Evolutionary conservation across 139 green algal species (phyloP).

Genomic region (Chlorella sp.): DNA sequence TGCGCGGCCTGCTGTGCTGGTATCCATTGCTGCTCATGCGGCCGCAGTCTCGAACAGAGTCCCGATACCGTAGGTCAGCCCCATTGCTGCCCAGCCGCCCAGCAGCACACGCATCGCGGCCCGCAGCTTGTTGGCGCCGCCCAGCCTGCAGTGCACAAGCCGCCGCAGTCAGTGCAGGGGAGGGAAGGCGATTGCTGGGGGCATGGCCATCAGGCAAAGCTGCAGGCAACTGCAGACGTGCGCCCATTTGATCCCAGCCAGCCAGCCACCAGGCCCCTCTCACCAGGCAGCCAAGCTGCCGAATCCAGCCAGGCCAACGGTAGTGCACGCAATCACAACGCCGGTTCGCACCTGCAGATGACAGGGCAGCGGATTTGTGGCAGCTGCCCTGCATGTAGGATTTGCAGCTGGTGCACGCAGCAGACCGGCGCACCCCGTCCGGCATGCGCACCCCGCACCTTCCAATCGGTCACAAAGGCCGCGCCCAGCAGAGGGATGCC

Average conservation of each 20-base stretch:
- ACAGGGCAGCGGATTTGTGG: too few relatives aligned
- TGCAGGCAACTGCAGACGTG: neutral
- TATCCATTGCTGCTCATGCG: too few relatives aligned
- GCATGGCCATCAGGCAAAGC: too few relatives aligned
- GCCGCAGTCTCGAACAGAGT: neutral
- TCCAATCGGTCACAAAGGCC: constrained; percentile 67
- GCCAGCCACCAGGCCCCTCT: neutral
- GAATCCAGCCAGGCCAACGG: constrained; percentile 54
- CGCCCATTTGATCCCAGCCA: neutral
- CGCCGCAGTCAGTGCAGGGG: too few relatives aligned
- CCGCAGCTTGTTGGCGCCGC: constrained; percentile 60
- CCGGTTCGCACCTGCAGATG: constrained; percentile 20
- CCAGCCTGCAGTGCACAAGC: constrained; percentile 58
- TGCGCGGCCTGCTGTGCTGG: too few relatives aligned
- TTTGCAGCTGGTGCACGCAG: too few relatives aligned
- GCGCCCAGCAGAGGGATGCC: constrained; percentile 70
- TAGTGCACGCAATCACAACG: constrained; percentile 46
- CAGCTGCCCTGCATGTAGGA: too few relatives aligned
- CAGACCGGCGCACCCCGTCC: too few relatives aligned
- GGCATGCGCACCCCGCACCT: too few relatives aligned
- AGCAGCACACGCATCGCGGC: constrained; percentile 73
- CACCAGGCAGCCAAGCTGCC: constrained; percentile 50
- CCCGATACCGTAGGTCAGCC: constrained; percentile 1
- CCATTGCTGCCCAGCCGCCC: constrained; percentile 84
- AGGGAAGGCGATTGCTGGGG: too few relatives aligned